Evolutionary conservation across 2,329 filamentous ascomycete genomes (phyloP), one percentile per base, ranked within the genome.

Genomic region (Fusarium protoensiforme): DNA sequence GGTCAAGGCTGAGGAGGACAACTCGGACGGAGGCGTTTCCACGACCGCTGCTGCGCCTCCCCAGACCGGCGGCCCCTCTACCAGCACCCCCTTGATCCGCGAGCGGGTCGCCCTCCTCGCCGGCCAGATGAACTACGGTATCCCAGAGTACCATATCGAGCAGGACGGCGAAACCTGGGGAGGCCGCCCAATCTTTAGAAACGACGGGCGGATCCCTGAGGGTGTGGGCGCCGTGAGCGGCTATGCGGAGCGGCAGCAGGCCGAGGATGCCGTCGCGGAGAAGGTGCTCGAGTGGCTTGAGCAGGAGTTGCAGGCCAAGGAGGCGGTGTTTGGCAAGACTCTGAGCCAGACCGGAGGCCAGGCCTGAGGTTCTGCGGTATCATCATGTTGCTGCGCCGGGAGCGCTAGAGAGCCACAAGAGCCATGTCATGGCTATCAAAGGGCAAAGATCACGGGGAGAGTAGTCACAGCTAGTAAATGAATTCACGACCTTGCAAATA

Each of bases 221-320:
- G 74, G 70, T 4, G 58, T 85, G 1, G 83, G 83, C 4, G 33
- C 71, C 7, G 82, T 87, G 6, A 61, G 43, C 1, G 75, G 80
- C 7, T 75, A 84, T 10, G 76, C 77, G 5, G 80, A 83, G 4
- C 82, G 80, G 72, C 80, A 77, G 48, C 67, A 77, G 11, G 80
- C 85, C 1, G 84, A 78, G 72, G 79, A 83, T 67, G 77, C 75
- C 62, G 76, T 88, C 5, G 84, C 86, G 0, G 80, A 83, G 69
- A 69, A 75, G 35, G 75, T 88, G 4, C 70, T 87, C 16, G 68
- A 39, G 7, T 83, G 80, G 75, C 67, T 89, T 33, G 62, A 78
- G 61, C 70, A 74, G 46, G 71, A 80, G 62, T 59, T 71, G 11
- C 53, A 63, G 59, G 54, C 4, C 22, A 72, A 76, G 53, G 20